Evolutionary conservation across 2,329 filamentous ascomycete species (phyloP), one percentile per base, ranked within the genome.

Genomic region (Chaetothyriales sp.): DNA sequence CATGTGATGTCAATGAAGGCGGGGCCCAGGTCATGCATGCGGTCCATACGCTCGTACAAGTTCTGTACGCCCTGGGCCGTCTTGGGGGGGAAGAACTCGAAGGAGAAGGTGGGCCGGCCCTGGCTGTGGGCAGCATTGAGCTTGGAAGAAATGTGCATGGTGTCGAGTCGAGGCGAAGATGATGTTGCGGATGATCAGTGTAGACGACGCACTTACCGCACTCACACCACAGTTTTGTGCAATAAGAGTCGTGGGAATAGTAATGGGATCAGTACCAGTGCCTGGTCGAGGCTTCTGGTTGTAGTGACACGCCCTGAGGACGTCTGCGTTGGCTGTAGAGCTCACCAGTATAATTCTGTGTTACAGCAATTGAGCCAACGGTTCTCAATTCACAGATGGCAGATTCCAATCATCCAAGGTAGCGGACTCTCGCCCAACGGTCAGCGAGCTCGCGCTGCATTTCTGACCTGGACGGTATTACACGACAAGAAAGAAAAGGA

Each of bases 61-160:
- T 98, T 98, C 72, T 98, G 92, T 10, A 98, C 90, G 76, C 92
- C 92, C 71, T 73, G 69, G 19, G 69, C 68, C 3, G 92, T 98
- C 74, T 98, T 98, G 42, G 92, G 92, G 48, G 92, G 92, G 71
- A 98, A 98, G 76, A 95, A 98, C 69, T 98, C 92, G 73, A 98
- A 98, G 53, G 92, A 98, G 75, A 95, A 95, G 65, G 88, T 92
- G 52, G 89, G 84, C 63, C 84, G 79, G 65, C 81, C 80, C 63
- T 82, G 80, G 71, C 78, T 77, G 70, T 88, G 80, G 68, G 89
- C 82, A 61, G 90, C 84, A 60, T 79, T 75, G 63, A 98, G 77
- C 76, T 95, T 95, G 62, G 92, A 81, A 60, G 83, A 86, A 76
- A 98, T 90, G 72, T 96, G 92, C 90, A 98, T 96, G 58, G 65